Evolutionary conservation across 768 basidiomycete genomes (phyloP).

Genomic region (Roridomyces roridus): DNA sequence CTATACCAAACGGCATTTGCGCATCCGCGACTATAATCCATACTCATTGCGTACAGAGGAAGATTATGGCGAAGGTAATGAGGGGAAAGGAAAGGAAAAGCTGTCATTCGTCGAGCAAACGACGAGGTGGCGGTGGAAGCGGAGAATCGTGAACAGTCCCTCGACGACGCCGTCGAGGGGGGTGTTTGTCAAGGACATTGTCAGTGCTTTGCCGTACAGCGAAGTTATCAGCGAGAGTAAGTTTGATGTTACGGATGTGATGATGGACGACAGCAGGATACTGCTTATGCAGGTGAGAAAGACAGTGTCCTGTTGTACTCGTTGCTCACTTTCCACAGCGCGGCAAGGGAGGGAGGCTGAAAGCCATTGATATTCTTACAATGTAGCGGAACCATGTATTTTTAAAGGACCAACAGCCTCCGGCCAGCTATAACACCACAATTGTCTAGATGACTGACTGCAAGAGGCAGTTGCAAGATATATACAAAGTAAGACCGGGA

Average conservation of each 20-base stretch:
- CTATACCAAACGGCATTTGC: conserved; percentile 33
- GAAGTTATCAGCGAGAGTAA: conserved; percentile 55
- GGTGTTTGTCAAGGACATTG: conserved; percentile 54
- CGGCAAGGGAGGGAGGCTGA: conserved; percentile 40
- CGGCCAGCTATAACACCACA: no score
- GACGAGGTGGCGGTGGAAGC: conserved; percentile 40
- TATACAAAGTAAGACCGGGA: no score
- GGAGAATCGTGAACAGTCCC: conserved; percentile 46
- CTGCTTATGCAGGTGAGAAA: conserved; percentile 51
- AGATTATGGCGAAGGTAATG: conserved; percentile 4
- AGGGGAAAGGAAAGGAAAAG: conserved; percentile 30
- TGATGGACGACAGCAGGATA: conserved; percentile 61
- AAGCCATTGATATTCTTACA: conserved; percentile 51
- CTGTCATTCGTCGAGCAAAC: conserved; percentile 7
- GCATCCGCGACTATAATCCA: conserved; percentile 47
- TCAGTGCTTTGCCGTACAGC: conserved; percentile 55
- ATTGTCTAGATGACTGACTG: no score
- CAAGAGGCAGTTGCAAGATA: no score
- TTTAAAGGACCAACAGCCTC: no score
- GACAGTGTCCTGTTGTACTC: neutral
- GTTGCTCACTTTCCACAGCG: conserved; percentile 36
- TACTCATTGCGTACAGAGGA: conserved; percentile 29
- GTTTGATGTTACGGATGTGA: conserved; percentile 59
- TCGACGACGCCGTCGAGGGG: conserved; percentile 48
- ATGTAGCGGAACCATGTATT: no score